Evolutionary conservation across 257 asterid species (phyloP), one percentile per base, ranked within the genome.

Genomic region (Solanum neorickii): DNA sequence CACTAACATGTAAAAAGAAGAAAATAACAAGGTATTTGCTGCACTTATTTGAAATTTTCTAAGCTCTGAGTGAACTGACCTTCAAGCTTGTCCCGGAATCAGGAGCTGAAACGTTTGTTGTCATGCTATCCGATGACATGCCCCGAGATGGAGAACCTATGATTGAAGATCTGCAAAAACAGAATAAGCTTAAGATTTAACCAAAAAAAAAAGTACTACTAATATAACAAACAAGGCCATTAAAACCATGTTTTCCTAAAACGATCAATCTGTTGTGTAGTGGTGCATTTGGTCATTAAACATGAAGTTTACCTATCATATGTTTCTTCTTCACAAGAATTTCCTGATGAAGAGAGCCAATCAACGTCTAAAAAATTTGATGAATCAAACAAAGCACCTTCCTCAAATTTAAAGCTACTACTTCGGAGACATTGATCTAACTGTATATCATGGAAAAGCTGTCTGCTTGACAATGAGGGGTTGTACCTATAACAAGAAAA

Each of bases 291-390:
- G 84, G 84, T 77, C 41, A 78, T 44, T 42, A 59, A 13, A 73
- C 13, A 70, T 37, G 29, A n/a, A 39, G 20, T 31, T 83, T 89
- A 97, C 99, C 98, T 92, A 83, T 93, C 98, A 62, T 89, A 93
- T n/a, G 91, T 87, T 35, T 96, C 98, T 60, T 95, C 99, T 88
- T 94, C 99, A 65, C 95, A 92, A 7, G 99, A 97, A 89, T 94
- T 94, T 37, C 95, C 98, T 39, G 97, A 95, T 29, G 98, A 94
- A 88, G 99, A 95, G 84, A 97, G 91, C 96, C 96, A 92, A 80
- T 94, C 99, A 37, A 92, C 88, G 82, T 94, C 94, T 42, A 95
- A 90, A 92, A 95, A 95, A 91, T 95, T 97, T 42, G 99, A 95
- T 82, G 92, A 94, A 88, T 91, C 91, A 29, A 94, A 89, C 84